Evolutionary conservation across 768 basidiomycete species (phyloP).

Genomic region (Kwoniella sp.): DNA sequence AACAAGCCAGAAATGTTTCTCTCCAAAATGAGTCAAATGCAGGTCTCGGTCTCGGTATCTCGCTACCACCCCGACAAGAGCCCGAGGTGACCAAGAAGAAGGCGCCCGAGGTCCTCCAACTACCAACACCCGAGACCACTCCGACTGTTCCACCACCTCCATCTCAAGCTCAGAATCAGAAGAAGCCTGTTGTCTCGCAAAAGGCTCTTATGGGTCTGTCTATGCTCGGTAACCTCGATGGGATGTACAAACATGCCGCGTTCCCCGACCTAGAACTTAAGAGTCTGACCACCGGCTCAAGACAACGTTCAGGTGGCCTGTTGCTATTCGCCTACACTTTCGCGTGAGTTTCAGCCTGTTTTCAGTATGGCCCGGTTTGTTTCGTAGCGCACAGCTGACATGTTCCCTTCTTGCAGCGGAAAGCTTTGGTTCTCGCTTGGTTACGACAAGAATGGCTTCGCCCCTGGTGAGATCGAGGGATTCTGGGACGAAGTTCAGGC

Average conservation of each 20-base stretch:
- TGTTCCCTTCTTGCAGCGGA: slow-evolving; percentile 58
- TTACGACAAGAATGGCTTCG: slow-evolving; percentile 76
- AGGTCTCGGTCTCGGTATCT: slow-evolving; percentile 21
- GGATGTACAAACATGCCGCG: slow-evolving; percentile 69
- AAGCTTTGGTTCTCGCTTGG: slow-evolving; percentile 78
- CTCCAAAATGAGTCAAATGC: not conserved
- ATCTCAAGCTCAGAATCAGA: slow-evolving; percentile 42
- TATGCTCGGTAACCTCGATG: slow-evolving; percentile 80
- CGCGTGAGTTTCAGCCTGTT: slow-evolving; percentile 27
- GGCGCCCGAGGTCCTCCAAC: slow-evolving; percentile 54
- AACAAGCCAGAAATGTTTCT: slow-evolving; percentile 5
- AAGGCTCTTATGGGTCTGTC: slow-evolving; percentile 69
- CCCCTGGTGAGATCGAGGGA: slow-evolving; percentile 62
- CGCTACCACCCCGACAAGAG: slow-evolving; percentile 6
- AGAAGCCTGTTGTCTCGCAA: slow-evolving; percentile 62
- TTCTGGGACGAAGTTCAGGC: slow-evolving; percentile 69
- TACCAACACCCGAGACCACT: slow-evolving; percentile 17
- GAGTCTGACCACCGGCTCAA: slow-evolving; percentile 77
- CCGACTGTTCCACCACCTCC: not conserved
- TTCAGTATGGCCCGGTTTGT: no score
- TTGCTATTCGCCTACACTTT: slow-evolving; percentile 68
- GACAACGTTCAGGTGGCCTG: slow-evolving; percentile 77
- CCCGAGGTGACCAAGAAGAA: slow-evolving; percentile 53
- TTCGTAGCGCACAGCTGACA: slow-evolving; percentile 11
- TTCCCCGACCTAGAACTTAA: slow-evolving; percentile 67